Percentiles rank a stretch among this genome's conserved stretches.
Conservation (phyloP, 352 stramenopile genomes). For the Phytophthora vignae region DNA sequence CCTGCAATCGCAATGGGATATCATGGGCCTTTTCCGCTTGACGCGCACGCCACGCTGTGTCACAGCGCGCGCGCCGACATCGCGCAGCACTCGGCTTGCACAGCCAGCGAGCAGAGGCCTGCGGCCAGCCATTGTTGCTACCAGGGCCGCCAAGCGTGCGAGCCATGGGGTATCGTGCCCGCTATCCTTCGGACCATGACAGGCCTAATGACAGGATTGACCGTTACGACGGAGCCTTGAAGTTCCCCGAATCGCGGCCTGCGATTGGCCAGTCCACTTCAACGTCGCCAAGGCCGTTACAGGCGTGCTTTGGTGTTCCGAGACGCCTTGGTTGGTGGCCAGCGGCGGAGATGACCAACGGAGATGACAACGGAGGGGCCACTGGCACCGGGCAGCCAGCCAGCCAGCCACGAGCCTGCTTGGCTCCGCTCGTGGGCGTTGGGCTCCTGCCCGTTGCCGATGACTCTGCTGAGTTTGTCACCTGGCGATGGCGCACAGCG, state of each 20-base stretch:
- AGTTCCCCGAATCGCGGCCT: conserved; percentile 6
- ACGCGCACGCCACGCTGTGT: neutral
- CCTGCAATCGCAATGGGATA: neutral
- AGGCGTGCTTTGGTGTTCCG: conserved; percentile 4
- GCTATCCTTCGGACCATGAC: neutral
- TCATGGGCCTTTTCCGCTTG: neutral
- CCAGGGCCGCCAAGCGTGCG: no score
- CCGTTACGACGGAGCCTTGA: conserved; percentile 21
- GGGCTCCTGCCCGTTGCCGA: neutral
- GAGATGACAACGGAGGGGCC: conserved; percentile 19
- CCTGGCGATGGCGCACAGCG: no score
- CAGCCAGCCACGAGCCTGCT: no score
- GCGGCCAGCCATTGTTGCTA: neutral
- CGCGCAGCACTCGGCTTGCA: neutral
- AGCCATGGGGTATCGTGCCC: no score
- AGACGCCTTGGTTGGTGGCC: neutral
- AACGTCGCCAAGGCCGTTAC: conserved; percentile 32
- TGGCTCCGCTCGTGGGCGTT: neutral
- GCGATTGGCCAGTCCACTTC: conserved; percentile 30
- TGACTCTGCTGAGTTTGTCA: neutral
- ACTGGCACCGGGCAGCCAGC: neutral
- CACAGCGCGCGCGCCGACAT: neutral
- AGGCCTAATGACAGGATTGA: conserved; percentile 8
- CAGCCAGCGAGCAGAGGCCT: no score
- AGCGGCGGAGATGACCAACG: conserved; percentile 23